A percentile compares a stretch with the other conserved stretches of the same genome.
These are phyloP conservation scores for Xylariomycetidae sp. DNA, from an alignment of 2,329 filamentous ascomycete genomes.

Conservation along the genomic window DNA sequence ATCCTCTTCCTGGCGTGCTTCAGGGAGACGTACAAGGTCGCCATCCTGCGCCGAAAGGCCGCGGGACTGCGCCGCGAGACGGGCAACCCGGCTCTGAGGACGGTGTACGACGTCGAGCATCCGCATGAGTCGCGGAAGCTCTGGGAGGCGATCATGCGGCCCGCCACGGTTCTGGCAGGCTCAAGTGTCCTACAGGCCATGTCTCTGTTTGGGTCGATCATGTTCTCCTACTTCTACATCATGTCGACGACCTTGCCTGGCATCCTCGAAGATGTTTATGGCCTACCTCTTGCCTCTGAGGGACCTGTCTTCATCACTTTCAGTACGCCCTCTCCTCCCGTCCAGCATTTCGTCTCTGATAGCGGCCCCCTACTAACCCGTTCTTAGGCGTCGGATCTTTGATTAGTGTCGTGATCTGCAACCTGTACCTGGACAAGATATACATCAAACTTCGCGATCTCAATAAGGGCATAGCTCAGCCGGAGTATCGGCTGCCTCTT, in stretches of 20 bases:
- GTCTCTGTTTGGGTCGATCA: constrained; percentile 41
- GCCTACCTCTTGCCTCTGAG: constrained; percentile 44
- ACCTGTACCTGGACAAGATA: constrained; percentile 46
- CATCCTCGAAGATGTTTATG: constrained; percentile 44
- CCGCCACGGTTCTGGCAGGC: constrained; percentile 40
- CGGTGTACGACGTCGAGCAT: constrained; percentile 24
- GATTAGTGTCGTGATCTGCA: constrained; percentile 44
- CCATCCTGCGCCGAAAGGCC: constrained; percentile 44
- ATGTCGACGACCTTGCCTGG: constrained; percentile 49
- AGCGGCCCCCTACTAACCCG: constrained; percentile 12
- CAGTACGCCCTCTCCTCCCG: constrained; percentile 42
- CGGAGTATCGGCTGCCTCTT: constrained; percentile 53
- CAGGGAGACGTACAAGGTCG: constrained; percentile 57
- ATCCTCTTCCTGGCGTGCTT: constrained; percentile 46
- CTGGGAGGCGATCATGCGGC: constrained; percentile 39
- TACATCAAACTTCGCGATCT: constrained; percentile 43
- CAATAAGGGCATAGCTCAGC: constrained; percentile 36
- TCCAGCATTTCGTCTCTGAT: background rate
- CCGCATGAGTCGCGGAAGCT: constrained; percentile 25
- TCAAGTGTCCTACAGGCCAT: constrained; percentile 48
- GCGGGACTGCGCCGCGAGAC: constrained; percentile 26
- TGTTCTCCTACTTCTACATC: constrained; percentile 50
- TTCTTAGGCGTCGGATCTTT: constrained; percentile 43
- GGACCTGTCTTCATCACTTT: constrained; percentile 52
- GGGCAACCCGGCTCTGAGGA: constrained; percentile 24